phyloP scores from a whole-genome alignment of 2,329 filamentous ascomycete species.

The Sclerotinia spermophila region DNA sequence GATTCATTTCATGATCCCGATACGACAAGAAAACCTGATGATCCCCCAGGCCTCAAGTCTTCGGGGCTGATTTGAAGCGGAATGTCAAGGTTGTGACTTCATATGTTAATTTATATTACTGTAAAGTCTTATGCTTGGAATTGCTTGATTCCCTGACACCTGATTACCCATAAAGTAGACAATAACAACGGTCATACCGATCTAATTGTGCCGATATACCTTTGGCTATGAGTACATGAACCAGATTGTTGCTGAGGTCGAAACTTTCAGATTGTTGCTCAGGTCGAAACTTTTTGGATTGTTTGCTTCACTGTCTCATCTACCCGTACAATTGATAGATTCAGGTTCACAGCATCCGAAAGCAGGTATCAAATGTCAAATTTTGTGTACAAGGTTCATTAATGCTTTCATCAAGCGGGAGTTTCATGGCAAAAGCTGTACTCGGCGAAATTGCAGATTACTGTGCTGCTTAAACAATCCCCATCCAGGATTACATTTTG shows the following conservation, averaged over 20 bases:
- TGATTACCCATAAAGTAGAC: not conserved
- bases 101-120: not conserved
- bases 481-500: conserved; percentile 15
- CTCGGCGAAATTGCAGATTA: conserved; percentile 5
- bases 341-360: not conserved
- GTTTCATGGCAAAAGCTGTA: conserved; percentile 2
- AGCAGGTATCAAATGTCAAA: not conserved
- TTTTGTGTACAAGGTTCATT: conserved; percentile 7
- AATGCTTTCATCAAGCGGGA: not conserved
- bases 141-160: not conserved
- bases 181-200: not conserved
- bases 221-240: not conserved
- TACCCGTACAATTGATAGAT: not conserved
- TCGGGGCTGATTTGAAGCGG: too few relatives aligned
- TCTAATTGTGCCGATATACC: not conserved
- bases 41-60: not conserved
- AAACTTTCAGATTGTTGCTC: not conserved
- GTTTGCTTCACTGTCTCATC: conserved; percentile 11
- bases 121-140: conserved; percentile 4
- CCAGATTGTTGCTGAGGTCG: conserved; percentile 1
- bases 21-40: not conserved
- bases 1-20: conserved; percentile 1
- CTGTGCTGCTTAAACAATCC: not conserved
- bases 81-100: not conserved
- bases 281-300: conserved; percentile 1